These are phyloP conservation scores for Remersonia thermophila DNA, from an alignment of 2,329 filamentous ascomycete species.

Conservation along the genomic window DNA sequence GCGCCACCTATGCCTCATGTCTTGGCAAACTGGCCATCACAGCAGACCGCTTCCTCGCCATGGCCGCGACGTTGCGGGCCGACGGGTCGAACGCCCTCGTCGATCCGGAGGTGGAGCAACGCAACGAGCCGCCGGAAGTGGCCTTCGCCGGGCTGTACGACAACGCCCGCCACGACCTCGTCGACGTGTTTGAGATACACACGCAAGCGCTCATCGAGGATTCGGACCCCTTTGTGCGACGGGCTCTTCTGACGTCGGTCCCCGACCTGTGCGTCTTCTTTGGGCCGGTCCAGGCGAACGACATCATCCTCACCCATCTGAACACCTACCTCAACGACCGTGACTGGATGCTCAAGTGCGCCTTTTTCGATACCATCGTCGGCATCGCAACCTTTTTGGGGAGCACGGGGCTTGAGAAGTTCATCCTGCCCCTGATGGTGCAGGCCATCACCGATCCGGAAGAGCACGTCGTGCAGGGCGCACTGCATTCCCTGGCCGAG, in stretches of 20 bases:
- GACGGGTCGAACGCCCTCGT: slow-evolving; percentile 68
- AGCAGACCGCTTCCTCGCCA: slow-evolving; percentile 73
- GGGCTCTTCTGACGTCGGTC: slow-evolving; percentile 85
- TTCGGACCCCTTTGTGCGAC: slow-evolving; percentile 67
- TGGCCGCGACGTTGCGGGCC: slow-evolving; percentile 76
- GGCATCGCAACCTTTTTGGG: slow-evolving; percentile 86
- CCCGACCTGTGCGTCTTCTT: slow-evolving; percentile 92
- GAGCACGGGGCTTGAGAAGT: slow-evolving; percentile 80
- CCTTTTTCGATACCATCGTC: slow-evolving; percentile 91
- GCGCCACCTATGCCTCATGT: slow-evolving; percentile 87
- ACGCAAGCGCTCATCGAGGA: slow-evolving; percentile 87
- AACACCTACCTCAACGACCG: slow-evolving; percentile 95
- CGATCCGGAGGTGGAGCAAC: slow-evolving; percentile 71
- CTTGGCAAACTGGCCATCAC: slow-evolving; percentile 79
- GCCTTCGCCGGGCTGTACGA: slow-evolving; percentile 79
- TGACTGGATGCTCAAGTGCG: slow-evolving; percentile 93
- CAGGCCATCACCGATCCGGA: slow-evolving; percentile 88
- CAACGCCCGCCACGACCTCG: slow-evolving; percentile 67
- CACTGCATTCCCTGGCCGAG: slow-evolving; percentile 73
- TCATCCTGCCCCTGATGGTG: slow-evolving; percentile 89
- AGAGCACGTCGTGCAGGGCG: slow-evolving; percentile 86
- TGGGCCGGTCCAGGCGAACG: slow-evolving; percentile 78
- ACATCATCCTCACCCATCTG: slow-evolving; percentile 89
- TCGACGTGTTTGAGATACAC: slow-evolving; percentile 74
- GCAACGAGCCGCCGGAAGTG: slow-evolving; percentile 52